phyloP scores from a whole-genome alignment of 2,329 filamentous ascomycete genomes.

The Laburnicola sp. region DNA sequence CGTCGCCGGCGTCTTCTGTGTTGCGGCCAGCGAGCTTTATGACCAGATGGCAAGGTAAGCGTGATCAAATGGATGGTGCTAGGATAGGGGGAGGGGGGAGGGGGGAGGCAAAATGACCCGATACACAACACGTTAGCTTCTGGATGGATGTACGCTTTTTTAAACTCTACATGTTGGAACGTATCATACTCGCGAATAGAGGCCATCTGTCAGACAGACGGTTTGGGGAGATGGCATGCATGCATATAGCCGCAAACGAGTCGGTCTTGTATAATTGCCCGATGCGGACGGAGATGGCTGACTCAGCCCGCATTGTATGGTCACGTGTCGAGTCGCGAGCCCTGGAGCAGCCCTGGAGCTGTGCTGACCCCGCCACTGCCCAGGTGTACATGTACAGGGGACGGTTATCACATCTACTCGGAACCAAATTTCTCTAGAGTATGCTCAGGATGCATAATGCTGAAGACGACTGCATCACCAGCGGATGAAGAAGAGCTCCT shows the following conservation, averaged over 20 bases:
- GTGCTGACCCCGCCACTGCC: not conserved
- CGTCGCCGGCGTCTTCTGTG: slow-evolving; percentile 13
- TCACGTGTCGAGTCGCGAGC: slow-evolving; percentile 1
- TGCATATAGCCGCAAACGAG: slow-evolving; percentile 25
- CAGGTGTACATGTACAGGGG: too few species aligned
- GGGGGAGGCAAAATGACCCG: slow-evolving; percentile 5
- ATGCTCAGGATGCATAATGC: too few species aligned
- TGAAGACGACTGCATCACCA: too few species aligned
- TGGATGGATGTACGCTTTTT: slow-evolving; percentile 8
- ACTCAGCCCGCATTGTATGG: slow-evolving; percentile 2
- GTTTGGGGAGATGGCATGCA: slow-evolving; percentile 23
- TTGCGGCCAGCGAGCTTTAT: slow-evolving; percentile 25
- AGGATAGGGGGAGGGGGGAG: slow-evolving; percentile 28
- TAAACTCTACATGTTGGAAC: slow-evolving; percentile 18
- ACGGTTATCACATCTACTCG: too few species aligned
- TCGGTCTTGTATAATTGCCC: not conserved
- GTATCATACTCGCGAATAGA: slow-evolving; percentile 12
- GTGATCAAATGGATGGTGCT: slow-evolving; percentile 26
- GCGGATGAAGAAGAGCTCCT: too few species aligned
- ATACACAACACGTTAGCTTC: slow-evolving; percentile 15
- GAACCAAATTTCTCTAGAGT: too few species aligned
- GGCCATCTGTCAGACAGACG: slow-evolving; percentile 22
- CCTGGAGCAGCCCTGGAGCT: not conserved
- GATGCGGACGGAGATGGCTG: not conserved
- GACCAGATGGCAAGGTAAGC: slow-evolving; percentile 21